Evolutionary conservation across 129 eudicot genomes (phyloP).

Genomic region (Artemisia annua): DNA sequence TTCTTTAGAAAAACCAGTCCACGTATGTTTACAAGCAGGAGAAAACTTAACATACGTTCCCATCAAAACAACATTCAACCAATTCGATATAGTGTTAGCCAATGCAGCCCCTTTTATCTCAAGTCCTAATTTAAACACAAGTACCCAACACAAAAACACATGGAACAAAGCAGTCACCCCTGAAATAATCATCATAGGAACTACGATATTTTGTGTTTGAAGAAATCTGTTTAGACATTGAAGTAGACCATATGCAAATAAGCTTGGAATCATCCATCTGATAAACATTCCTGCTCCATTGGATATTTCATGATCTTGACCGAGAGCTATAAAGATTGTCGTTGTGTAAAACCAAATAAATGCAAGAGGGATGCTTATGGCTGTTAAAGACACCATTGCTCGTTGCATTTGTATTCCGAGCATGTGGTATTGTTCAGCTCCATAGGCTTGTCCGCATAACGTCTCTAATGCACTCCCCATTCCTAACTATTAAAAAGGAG

Average conservation of each 20-base stretch:
- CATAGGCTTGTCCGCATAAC: constrained; percentile 74
- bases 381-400: constrained; percentile 50
- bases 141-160: constrained; percentile 55
- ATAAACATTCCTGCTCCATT: constrained; percentile 56
- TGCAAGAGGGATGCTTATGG: constrained; percentile 47
- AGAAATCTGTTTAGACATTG: constrained; percentile 62
- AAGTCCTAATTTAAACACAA: constrained; percentile 46
- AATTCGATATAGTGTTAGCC: constrained; percentile 58
- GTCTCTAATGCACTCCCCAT: constrained; percentile 83
- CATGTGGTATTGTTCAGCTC: constrained; percentile 81
- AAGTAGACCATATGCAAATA: constrained; percentile 64
- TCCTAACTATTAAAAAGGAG: constrained; percentile 50
- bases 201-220: constrained; percentile 66
- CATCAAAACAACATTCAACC: constrained; percentile 61
- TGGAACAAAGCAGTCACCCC: constrained; percentile 61
- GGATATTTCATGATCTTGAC: constrained; percentile 67
- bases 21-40: constrained; percentile 48
- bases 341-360: constrained; percentile 60
- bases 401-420: constrained; percentile 65
- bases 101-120: constrained; percentile 74
- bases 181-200: constrained; percentile 70
- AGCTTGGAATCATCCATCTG: constrained; percentile 71
- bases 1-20: constrained; percentile 71
- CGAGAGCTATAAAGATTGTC: constrained; percentile 42
- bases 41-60: constrained; percentile 55